A percentile compares a stretch with the other conserved stretches of the same genome.
Conservation (phyloP, 139 green algal genomes). For the Picochlorum costavermella region DNA sequence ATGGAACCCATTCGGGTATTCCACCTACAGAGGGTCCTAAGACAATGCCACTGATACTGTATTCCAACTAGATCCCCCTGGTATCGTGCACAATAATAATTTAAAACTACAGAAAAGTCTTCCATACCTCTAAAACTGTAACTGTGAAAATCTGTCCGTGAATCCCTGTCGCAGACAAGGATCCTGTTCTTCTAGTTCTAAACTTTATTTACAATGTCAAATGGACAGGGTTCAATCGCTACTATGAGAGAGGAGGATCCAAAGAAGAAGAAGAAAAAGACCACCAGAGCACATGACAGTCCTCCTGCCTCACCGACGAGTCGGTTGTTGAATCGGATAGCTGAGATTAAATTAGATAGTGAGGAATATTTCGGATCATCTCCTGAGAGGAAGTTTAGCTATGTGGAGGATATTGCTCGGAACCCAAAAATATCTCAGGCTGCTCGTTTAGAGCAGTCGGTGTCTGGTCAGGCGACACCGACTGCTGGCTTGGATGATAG, state of each 20-base stretch:
- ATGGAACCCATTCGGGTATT: constrained; percentile 88
- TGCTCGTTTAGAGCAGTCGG: constrained; percentile 25
- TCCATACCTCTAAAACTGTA: too few relatives aligned
- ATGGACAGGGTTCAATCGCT: too few relatives aligned
- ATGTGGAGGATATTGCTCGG: constrained; percentile 30
- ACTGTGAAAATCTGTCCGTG: too few relatives aligned
- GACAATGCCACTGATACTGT: neutral
- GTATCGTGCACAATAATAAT: too few relatives aligned
- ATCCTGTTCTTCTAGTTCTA: too few relatives aligned
- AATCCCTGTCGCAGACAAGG: too few relatives aligned
- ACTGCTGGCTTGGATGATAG: neutral
- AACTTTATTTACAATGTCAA: too few relatives aligned
- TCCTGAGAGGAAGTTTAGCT: constrained; percentile 21
- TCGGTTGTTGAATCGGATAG: constrained; percentile 16
- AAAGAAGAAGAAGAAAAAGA: neutral
- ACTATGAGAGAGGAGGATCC: too few relatives aligned
- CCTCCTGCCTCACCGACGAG: constrained; percentile 10
- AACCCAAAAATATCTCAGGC: constrained; percentile 30
- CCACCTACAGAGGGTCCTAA: constrained; percentile 76
- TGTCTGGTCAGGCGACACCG: neutral
- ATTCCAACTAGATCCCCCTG: neutral
- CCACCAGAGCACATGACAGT: constrained; percentile 12
- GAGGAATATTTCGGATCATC: neutral
- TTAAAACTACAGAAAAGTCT: too few relatives aligned
- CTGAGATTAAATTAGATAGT: constrained; percentile 8